Percentiles rank a stretch among this genome's conserved stretches.
These are phyloP conservation scores for Cyanodermella asteris DNA, from an alignment of 2,329 filamentous ascomycete genomes.

Conservation along the genomic window DNA sequence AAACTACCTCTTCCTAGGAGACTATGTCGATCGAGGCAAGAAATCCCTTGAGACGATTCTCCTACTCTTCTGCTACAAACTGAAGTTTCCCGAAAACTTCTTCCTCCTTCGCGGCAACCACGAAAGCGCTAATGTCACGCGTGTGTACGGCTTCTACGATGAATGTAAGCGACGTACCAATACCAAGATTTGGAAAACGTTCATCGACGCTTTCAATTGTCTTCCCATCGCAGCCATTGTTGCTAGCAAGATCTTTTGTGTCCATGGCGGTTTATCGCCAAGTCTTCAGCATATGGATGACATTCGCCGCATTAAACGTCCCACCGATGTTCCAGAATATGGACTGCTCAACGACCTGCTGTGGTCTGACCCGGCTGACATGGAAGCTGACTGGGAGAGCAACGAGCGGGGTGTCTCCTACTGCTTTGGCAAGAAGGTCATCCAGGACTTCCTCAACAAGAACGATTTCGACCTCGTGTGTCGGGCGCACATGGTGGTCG, in stretches of 20 bases:
- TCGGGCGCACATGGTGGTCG: conserved; percentile 95
- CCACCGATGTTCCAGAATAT: conserved; percentile 93
- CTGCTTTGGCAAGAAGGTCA: conserved; percentile 95
- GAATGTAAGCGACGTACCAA: conserved; percentile 94
- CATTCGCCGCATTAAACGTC: conserved; percentile 83
- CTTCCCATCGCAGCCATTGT: conserved; percentile 92
- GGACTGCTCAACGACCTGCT: conserved; percentile 84
- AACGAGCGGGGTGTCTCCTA: conserved; percentile 96
- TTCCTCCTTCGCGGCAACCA: conserved; percentile 88
- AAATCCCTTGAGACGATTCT: conserved; percentile 89
- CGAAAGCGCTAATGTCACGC: conserved; percentile 87
- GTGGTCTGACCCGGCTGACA: conserved; percentile 95
- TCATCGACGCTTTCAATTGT: conserved; percentile 90
- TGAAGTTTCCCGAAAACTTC: conserved; percentile 95
- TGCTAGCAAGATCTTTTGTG: conserved; percentile 91
- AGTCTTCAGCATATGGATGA: conserved; percentile 94
- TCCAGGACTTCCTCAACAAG: conserved; percentile 79
- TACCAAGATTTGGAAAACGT: conserved; percentile 96
- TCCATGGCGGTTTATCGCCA: conserved; percentile 84
- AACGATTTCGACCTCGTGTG: conserved; percentile 97
- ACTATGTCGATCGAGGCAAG: conserved; percentile 93
- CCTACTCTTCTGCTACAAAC: conserved; percentile 82
- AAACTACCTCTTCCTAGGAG: conserved; percentile 85
- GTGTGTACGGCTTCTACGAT: conserved; percentile 94
- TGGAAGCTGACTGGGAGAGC: conserved; percentile 94